Conservation (phyloP, 2,329 filamentous ascomycete genomes). For the Pyrenochaeta sp. region DNA sequence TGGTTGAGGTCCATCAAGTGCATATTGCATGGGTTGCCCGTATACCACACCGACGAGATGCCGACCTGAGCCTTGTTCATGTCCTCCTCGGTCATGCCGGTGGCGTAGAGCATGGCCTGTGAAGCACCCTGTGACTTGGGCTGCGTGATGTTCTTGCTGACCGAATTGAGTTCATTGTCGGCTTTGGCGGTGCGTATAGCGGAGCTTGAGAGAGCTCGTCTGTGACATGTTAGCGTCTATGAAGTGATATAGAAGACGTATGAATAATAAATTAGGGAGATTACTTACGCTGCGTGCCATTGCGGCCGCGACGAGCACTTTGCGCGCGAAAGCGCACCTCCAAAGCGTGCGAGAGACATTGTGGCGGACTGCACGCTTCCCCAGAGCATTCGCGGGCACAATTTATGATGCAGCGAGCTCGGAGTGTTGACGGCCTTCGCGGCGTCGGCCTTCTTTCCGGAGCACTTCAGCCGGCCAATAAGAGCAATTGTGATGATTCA, state of each 20-base stretch:
- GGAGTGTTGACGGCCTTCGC: constrained; percentile 27
- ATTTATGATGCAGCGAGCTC: constrained; percentile 38
- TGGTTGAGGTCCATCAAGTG: constrained; percentile 90
- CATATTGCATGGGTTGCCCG: constrained; percentile 99
- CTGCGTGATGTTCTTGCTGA: constrained; percentile 87
- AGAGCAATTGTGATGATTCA: constrained; percentile 22
- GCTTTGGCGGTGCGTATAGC: constrained; percentile 38
- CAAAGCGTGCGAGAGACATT: constrained; percentile 48
- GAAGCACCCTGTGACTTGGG: constrained; percentile 98
- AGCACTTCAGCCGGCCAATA: constrained; percentile 27
- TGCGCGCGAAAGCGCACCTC: constrained; percentile 44
- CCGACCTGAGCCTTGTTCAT: constrained; percentile 98
- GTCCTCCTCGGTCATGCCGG: constrained; percentile 83
- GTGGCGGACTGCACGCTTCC: constrained; percentile 31
- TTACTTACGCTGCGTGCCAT: constrained; percentile 44
- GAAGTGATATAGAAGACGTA: not conserved
- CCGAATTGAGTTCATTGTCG: constrained; percentile 69
- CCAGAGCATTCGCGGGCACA: constrained; percentile 21
- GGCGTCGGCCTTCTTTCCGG: constrained; percentile 21
- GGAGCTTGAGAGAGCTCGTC: constrained; percentile 48
- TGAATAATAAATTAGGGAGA: not conserved
- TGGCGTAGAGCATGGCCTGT: constrained; percentile 98
- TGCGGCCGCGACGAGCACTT: constrained; percentile 40
- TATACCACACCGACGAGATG: constrained; percentile 98
- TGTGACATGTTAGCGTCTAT: constrained; percentile 29